phyloP scores from a whole-genome alignment of 441 rosid genomes.

The Arabidopsis lyrata region DNA sequence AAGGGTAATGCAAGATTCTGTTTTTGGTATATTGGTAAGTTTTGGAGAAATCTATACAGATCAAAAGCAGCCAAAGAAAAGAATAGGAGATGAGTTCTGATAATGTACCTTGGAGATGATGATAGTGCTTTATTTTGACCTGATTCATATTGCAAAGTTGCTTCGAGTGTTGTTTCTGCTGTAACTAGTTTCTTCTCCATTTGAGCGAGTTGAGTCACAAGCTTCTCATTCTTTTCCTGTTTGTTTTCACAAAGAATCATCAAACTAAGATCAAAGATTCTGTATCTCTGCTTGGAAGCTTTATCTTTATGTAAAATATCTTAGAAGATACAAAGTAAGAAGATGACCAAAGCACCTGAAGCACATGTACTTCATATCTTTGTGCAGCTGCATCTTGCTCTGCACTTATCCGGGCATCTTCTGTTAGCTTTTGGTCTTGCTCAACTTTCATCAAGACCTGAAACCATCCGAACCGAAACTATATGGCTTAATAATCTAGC shows the following conservation, averaged over 20 bases:
- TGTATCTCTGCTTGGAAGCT: not conserved
- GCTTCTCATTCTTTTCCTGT: constrained; percentile 76
- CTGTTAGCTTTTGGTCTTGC: constrained; percentile 70
- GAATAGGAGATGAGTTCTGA: constrained; percentile 27
- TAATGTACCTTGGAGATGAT: constrained; percentile 61
- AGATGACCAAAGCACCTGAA: constrained; percentile 54
- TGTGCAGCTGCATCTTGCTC: constrained; percentile 69
- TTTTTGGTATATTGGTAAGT: not conserved
- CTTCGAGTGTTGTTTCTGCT: constrained; percentile 76
- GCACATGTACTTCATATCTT: constrained; percentile 55
- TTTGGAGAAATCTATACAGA: constrained; percentile 10
- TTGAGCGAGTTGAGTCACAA: constrained; percentile 55
- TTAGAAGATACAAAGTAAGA: constrained; percentile 8
- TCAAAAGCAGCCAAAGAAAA: constrained; percentile 15
- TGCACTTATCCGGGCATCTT: constrained; percentile 66
- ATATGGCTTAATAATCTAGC: constrained; percentile 11
- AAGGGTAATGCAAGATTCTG: not conserved
- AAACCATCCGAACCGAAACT: constrained; percentile 14
- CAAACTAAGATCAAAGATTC: not conserved
- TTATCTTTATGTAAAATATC: constrained; percentile 3
- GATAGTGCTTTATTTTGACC: constrained; percentile 62
- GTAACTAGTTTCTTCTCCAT: constrained; percentile 70
- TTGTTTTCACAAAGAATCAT: not conserved
- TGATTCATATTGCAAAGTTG: constrained; percentile 66
- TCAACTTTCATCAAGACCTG: constrained; percentile 70